Evolutionary conservation across 208 protist species (phyloP), one percentile per base, ranked within the genome.

Genomic region (Trypanosoma scelopori): DNA sequence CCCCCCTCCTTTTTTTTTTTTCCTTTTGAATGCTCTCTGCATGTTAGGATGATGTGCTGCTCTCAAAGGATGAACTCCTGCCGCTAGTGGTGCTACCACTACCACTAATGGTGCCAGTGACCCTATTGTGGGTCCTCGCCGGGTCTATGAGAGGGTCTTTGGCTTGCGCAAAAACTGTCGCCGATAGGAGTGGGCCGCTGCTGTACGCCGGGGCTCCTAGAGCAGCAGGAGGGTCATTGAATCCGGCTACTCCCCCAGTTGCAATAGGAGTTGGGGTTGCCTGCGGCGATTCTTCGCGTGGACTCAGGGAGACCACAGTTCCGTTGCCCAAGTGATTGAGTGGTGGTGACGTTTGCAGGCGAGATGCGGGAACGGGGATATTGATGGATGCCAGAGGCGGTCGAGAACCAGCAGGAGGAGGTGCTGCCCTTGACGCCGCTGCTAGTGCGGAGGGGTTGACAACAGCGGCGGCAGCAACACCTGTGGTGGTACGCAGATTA

Each of bases 41-140:
- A 51, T 58, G 27, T 41, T 30, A 15, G 1, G 59, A 65, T 32
- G 59, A 65, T 30, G 59, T 56, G 15, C 59, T 65, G 28, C 59
- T 55, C 22, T 55, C 49, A 56, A 55, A 56, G 37, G 46, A 65
- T 6, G 49, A 65, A 18, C 58, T 55, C 43, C 57, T 41, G 7
- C 25, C 50, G 25, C 49, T 55, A 23, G 20, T n/a, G 20, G 28
- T 37, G 25, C 27, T 42, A 27, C 23, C 22, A 55, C 48, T 18
- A 41, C 42, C 22, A 50, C 50, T 55, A 5, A 6, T 41, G 23
- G 23, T 55, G 43, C 3, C 43, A 22, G 43, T 22, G 9, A 37
- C 32, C 32, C 32, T 9, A 37, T 9, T 53, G 32, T 4, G 49
- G 1, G 55, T 5, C 30, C 25, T 59, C 27, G 20, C 18, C 20